Base-by-base conservation (phyloP, 306 rosid genomes). In the Lablab purpureus region DNA sequence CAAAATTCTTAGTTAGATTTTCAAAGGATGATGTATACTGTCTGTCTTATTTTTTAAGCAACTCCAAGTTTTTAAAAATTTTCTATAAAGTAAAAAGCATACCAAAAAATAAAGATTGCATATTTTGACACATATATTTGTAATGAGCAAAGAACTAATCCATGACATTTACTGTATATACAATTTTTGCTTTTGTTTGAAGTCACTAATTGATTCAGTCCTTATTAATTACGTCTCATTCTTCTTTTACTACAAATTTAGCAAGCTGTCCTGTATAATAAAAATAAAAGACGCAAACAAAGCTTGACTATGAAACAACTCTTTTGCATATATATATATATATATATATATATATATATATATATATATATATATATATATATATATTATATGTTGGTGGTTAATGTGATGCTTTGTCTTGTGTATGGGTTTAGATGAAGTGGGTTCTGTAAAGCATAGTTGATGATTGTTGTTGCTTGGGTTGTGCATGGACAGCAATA, bases 391-490 rank as follows among this genome's bases (percentile, higher is more conserved):
- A n/a, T 28, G 13, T 13, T 40, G 32, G 4, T 66, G 52, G n/a
- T 19, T 36, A 11, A 37, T 66, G 10, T 66, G 10, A 11, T 66
- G 50, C 3, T 36, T 36, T 67, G 73, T 67, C 55, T 70, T 50
- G 0, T 46, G 59, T 27, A 59, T 47, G n/a, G 58, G 59, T 69
- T 46, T 69, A 15, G 74, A 69, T 28, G 0, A 70, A 27, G 62
- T 70, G 75, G 45, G 17, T 30, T 18, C 46, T 50, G 75, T 30
- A 71, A 49, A 71, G 45, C 30, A 32, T 32, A 30, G 62, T 28
- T n/a, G 30, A 50, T 71, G 28, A 30, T 71, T 70, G 43, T 50
- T 71, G 75, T 49, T 71, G 47, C 12, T n/a, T 71, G 22, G 7
- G 47, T n/a, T 71, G 3, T 70, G 41, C n/a, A 70, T 70, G 41